phyloP scores from a whole-genome alignment of 345 rosid species.

The Odontarrhena argentea region DNA sequence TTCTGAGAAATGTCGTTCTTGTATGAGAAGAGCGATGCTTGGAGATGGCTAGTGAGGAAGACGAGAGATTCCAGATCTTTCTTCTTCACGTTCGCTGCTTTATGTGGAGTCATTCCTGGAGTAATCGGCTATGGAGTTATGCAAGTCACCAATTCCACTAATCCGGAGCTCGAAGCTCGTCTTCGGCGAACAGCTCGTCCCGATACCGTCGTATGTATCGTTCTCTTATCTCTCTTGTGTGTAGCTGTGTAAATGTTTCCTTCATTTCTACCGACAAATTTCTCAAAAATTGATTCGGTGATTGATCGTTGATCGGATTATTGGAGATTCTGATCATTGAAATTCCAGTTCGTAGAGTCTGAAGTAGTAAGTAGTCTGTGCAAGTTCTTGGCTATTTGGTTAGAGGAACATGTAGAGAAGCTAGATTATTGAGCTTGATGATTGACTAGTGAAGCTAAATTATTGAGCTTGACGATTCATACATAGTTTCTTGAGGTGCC shows the following conservation, averaged over 20 bases:
- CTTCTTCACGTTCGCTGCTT: conserved; percentile 84
- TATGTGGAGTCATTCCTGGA: conserved; percentile 91
- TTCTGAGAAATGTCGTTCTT: conserved; percentile 53
- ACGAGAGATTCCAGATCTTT: conserved; percentile 84
- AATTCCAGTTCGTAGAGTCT: too few species aligned
- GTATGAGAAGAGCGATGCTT: conserved; percentile 70
- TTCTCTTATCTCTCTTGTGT: neutral
- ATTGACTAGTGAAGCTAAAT: neutral
- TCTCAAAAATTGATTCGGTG: neutral
- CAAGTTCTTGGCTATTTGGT: neutral
- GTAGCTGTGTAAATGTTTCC: conserved; percentile 10
- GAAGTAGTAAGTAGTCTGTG: neutral
- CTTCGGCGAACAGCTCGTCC: conserved; percentile 83
- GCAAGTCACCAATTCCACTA: conserved; percentile 76
- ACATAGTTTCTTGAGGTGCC: conserved; percentile 7
- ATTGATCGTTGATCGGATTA: conserved; percentile 20
- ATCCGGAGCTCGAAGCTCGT: conserved; percentile 77
- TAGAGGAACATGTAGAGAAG: neutral
- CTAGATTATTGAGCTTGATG: conserved; percentile 8
- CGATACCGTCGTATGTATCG: conserved; percentile 61
- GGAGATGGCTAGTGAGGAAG: conserved; percentile 82
- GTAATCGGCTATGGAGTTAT: conserved; percentile 84
- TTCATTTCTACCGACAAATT: neutral
- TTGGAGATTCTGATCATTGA: neutral
- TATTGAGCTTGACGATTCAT: conserved; percentile 11